Evolutionary conservation across 306 rosid genomes (phyloP), one percentile per base, ranked within the genome.

Genomic region (Boehmeria nivea): DNA sequence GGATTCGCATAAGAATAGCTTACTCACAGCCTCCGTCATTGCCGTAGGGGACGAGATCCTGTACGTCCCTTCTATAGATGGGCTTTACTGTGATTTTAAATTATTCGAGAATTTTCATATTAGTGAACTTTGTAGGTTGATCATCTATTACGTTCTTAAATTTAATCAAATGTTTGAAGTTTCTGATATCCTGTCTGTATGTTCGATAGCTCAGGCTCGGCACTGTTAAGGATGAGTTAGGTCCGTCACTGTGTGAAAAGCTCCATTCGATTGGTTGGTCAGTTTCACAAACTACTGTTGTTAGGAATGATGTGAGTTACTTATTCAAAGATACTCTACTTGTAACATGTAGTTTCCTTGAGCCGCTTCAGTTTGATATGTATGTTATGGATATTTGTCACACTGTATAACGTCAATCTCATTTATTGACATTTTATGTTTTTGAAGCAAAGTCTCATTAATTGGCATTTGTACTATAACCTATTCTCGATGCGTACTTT

Each of bases 191-290:
- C 69, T 42, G 72, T 74, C 63, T 59, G 77, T 72, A 71, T 78
- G 83, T 68, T 79, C 76, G 94, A 84, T 91, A 91, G 98, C 91
- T 87, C 95, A 91, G 96, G 89, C 80, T 72, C 36, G 95, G 98
- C 78, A 87, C 70, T 83, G 83, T 83, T 80, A 91, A 82, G 81
- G 98, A 91, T 78, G 82, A 75, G 61, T 65, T 91, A 76, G 93
- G 87, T 55, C 87, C 82, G 61, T 78, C 71, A 38, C 65, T 91
- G 74, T 76, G 88, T 66, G 69, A 63, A 71, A 91, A 82, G 81
- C 85, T 87, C 51, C 75, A 75, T 67, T 76, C 95, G 1, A 57
- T 82, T 72, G 98, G 98, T 63, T 91, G 96, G 94, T 74, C 80
- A 18, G 80, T 82, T 59, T 61, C 88, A 51, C 85, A 80, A 62